A percentile compares a stretch with the other conserved stretches of the same genome.
Evolutionary conservation across 2,329 filamentous ascomycete genomes (phyloP).

Genomic region (Calonectria henricotiae): DNA sequence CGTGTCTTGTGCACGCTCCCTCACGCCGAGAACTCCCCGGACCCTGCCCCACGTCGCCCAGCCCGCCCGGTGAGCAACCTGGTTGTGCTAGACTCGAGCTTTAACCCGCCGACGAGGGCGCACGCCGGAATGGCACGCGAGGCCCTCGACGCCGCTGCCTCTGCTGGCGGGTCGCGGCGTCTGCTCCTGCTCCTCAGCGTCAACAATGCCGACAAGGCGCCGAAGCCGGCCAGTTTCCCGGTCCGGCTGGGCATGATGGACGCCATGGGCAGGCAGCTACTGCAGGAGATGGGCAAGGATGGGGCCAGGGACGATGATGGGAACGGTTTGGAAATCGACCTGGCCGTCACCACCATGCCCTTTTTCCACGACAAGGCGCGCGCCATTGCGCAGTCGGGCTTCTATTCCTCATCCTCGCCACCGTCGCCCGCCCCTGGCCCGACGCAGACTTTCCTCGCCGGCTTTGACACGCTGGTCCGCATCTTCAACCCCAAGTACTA

Average conservation of each 20-base stretch:
- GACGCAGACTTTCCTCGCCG: constrained; percentile 79
- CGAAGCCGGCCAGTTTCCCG: constrained; percentile 78
- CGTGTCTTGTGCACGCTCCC: constrained; percentile 64
- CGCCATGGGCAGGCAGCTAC: constrained; percentile 74
- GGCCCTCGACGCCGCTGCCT: constrained; percentile 57
- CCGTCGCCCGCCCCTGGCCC: constrained; percentile 36
- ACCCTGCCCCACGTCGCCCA: constrained; percentile 45
- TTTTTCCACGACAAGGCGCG: constrained; percentile 82
- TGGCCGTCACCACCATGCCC: constrained; percentile 80
- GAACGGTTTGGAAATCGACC: constrained; percentile 66
- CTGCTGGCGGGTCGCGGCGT: constrained; percentile 51
- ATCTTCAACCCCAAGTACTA: constrained; percentile 85
- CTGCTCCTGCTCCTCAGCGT: constrained; percentile 74
- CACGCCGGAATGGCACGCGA: constrained; percentile 73
- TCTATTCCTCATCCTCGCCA: constrained; percentile 56
- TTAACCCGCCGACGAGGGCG: constrained; percentile 78
- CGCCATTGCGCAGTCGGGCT: constrained; percentile 68
- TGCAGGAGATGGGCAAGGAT: constrained; percentile 46
- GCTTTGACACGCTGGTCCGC: constrained; percentile 83
- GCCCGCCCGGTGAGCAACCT: constrained; percentile 56
- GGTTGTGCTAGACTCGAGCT: constrained; percentile 77
- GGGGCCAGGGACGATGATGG: not conserved
- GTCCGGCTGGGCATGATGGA: constrained; percentile 82
- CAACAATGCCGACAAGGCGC: constrained; percentile 78
- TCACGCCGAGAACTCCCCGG: constrained; percentile 35